Base-by-base conservation (phyloP, 2,329 filamentous ascomycete species). In the Fusarium secorum region DNA sequence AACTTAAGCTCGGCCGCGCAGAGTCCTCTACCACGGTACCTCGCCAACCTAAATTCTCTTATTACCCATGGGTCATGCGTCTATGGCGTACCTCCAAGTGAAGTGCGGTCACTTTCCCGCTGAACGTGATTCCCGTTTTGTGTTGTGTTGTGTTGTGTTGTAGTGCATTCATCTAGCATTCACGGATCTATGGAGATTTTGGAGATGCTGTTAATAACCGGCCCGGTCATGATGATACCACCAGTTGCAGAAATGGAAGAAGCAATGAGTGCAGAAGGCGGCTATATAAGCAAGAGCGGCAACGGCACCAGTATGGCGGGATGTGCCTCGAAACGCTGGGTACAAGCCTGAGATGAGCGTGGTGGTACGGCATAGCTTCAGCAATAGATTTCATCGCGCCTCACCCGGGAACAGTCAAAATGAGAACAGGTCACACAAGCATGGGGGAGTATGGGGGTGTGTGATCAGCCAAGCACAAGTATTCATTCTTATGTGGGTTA, bases 401-500 rank as follows among this genome's bases (percentile, higher is more conserved):
- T 76, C 66, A 64, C 74, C 72, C 74, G 74, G 74, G 53, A 75
- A 68, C 60, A 66, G 68, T 41, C 56, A 73, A 73, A 76, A 71
- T 66, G 44, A 45, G 59, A 54, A 49, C 36, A 39, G 68, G 45
- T 58, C 42, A 64, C 44, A 60, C 60, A 68, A 38, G 51, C 42
- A 62, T 58, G 48, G 54, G 62, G 60, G 49, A 60, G 49, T 41
- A 67, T 59, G 52, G 64, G 66, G 65, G 69, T 64, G 63, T 72
- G 59, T 69, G 59, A 55, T 74, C 48, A 48, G 28, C 28, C 28
- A 60, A 64, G 64, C 66, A 67, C 62, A 68, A 56, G 59, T 64
- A 45, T 59, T 70, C 51, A 45, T 57, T 70, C 51, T 70, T 63
- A 63, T 64, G 64, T 70, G 58, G 66, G 51, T 33, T 64, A 22